Evolutionary conservation across 2,329 filamentous ascomycete species (phyloP), one percentile per base, ranked within the genome.

Genomic region (Penicillium nordicum): DNA sequence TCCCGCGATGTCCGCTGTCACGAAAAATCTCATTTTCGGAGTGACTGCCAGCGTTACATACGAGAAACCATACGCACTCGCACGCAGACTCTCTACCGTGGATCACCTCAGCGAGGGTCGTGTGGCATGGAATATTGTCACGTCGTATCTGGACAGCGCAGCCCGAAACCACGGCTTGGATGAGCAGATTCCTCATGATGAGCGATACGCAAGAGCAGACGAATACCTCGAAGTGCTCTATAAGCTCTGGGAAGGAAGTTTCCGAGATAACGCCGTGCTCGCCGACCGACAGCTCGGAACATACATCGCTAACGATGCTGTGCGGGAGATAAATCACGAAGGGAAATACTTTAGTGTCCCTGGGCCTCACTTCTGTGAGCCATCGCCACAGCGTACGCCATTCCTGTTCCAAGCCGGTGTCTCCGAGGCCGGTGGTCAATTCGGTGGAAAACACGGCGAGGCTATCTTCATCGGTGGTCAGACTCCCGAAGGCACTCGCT

Each of bases 31-130:
- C 51, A 72, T 77, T 0, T 77, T 82, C 1, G 80, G 77, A 0
- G 77, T 79, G 3, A 82, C 80, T 0, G 80, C 80, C 0, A 79
- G 77, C 0, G 80, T 78, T 0, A 82, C 80, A 0, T 82, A 80
- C 43, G 79, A 82, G 29, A 73, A 79, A 53, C 78, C 80, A 2
- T 82, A 80, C 45, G 78, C 80, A 36, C 73, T 82, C 11, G 80
- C 80, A 0, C 74, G 79, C 0, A 76, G 78, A 6, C 80, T 82
- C 50, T 79, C 80, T 1, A 80, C 78, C 0, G 66, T 82, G 5
- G 80, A 82, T 53, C 79, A 82, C 53, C 65, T 82, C 11, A 80
- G 75, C 36, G 67, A 72, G 32, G 79, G 80, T 0, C 72, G 80
- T 5, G 76, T 79, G 0, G 80, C 72, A 0, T 80, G 78, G 78